Conservation (phyloP, 108 stramenopile species). For the Skeletonema menzelii region DNA sequence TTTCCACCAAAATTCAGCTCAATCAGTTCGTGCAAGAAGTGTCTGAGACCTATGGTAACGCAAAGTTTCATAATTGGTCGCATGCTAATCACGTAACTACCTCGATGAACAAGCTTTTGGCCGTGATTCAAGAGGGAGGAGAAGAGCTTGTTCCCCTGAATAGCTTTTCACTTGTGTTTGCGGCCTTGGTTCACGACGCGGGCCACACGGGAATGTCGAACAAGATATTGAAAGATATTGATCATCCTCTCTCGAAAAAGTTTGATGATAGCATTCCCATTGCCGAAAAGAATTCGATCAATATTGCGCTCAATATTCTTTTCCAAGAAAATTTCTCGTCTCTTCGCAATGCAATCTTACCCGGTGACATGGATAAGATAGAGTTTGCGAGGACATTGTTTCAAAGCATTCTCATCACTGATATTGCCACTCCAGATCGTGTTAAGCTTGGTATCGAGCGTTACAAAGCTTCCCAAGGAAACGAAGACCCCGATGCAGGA, state of each 20-base stretch:
- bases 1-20: slow-evolving; percentile 15
- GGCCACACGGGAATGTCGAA: slow-evolving; percentile 50
- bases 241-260: slow-evolving; percentile 18
- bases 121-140: slow-evolving; percentile 15
- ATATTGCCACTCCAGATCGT: slow-evolving; percentile 36
- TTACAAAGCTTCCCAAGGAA: slow-evolving; percentile 13
- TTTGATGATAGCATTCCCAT: slow-evolving; percentile 17
- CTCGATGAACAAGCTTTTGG: slow-evolving; percentile 38
- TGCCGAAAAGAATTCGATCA: slow-evolving; percentile 44
- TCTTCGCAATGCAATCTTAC: slow-evolving; percentile 23
- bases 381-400: slow-evolving; percentile 31
- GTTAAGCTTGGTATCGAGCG: slow-evolving; percentile 25
- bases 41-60: slow-evolving; percentile 24
- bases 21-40: slow-evolving; percentile 19
- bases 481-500: neutral
- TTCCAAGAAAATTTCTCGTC: slow-evolving; percentile 11
- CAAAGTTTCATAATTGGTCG: slow-evolving; percentile 21
- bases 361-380: slow-evolving; percentile 13
- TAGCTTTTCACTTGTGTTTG: slow-evolving; percentile 41
- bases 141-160: slow-evolving; percentile 19
- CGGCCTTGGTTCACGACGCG: slow-evolving; percentile 53
- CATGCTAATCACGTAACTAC: slow-evolving; percentile 35
- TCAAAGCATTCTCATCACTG: slow-evolving; percentile 32
- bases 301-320: slow-evolving; percentile 42
- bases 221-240: slow-evolving; percentile 17